These are phyloP conservation scores for Rubia balearica DNA, from an alignment of 305 asterid genomes.

Conservation along the genomic window DNA sequence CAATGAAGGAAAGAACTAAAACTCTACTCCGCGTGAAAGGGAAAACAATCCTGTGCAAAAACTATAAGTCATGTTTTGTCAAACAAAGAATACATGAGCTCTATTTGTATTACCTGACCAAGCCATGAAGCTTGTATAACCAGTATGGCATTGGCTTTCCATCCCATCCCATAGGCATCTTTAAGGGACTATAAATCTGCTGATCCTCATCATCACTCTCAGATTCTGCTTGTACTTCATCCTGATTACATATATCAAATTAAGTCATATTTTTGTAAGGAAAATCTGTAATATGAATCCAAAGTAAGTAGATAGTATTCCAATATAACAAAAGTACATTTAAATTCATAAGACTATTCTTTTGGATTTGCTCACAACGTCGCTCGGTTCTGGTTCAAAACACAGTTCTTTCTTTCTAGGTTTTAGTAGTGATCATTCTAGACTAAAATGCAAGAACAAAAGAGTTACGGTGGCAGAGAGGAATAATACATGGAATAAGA, in stretches of 20 bases:
- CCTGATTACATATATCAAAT: constrained; percentile 44
- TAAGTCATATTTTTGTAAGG: background rate
- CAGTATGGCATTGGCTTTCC: constrained; percentile 99
- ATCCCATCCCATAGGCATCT: constrained; percentile 97
- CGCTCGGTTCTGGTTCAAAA: no score
- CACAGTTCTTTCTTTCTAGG: no score
- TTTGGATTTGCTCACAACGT: no score
- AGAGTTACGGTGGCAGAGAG: no score
- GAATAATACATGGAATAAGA: background rate
- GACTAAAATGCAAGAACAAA: no score
- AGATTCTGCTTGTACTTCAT: constrained; percentile 77
- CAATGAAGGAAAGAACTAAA: background rate
- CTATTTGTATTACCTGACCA: constrained; percentile 65
- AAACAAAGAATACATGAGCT: background rate
- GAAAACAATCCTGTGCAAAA: background rate
- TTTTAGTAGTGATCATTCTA: no score
- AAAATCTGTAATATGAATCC: background rate
- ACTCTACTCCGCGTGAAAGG: background rate
- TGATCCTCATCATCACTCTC: constrained; percentile 98
- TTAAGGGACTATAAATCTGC: constrained; percentile 95
- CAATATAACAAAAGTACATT: no score
- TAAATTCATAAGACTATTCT: no score
- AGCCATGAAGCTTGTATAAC: constrained; percentile 97
- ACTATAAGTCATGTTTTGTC: background rate
- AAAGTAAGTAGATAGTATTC: background rate